Conservation (phyloP, 75 land plant species). For the Cryptomeria japonica region DNA sequence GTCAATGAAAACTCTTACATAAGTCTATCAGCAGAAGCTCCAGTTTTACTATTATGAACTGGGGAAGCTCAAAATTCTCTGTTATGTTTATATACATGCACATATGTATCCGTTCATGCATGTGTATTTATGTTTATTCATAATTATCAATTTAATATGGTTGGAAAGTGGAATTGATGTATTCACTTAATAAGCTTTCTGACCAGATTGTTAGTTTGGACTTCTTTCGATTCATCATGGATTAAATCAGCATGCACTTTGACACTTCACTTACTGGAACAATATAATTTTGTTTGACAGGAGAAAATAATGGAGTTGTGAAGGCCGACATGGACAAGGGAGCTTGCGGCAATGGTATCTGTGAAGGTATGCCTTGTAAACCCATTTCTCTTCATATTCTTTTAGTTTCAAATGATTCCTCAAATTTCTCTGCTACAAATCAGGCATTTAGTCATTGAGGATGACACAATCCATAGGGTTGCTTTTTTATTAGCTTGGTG, state of each 20-base stretch:
- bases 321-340: background rate
- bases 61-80: too few relatives aligned
- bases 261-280: background rate
- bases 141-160: too few relatives aligned
- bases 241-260: background rate
- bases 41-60: too few relatives aligned
- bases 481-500: background rate
- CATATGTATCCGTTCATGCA: too few relatives aligned
- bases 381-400: background rate
- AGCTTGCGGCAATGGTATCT: background rate
- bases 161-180: too few relatives aligned
- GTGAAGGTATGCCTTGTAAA: background rate
- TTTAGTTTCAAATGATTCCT: background rate
- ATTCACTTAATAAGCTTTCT: background rate
- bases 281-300: background rate
- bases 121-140: too few relatives aligned
- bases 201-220: background rate
- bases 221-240: background rate
- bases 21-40: too few relatives aligned
- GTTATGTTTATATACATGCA: too few relatives aligned
- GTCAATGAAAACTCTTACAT: too few relatives aligned
- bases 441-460: background rate
- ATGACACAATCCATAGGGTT: background rate
- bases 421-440: background rate
- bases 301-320: background rate